Evolutionary conservation across 768 basidiomycete genomes (phyloP).

Genomic region (Pleurotus tuoliensis): DNA sequence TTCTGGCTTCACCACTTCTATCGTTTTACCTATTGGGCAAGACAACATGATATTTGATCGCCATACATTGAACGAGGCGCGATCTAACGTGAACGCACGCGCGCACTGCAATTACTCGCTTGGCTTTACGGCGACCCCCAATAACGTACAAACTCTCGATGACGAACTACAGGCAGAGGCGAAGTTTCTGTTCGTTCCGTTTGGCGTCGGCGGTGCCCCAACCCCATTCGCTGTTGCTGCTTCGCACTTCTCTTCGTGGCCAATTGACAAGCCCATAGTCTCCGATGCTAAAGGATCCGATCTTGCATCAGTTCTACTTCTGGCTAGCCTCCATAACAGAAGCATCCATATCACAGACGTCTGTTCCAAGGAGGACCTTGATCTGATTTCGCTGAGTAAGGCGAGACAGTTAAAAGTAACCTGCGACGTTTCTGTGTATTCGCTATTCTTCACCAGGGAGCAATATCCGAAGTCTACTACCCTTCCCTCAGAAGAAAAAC

Average conservation of each 20-base stretch:
- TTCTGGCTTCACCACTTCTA: constrained; percentile 84
- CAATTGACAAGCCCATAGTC: constrained; percentile 86
- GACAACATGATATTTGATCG: constrained; percentile 63
- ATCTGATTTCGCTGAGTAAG: constrained; percentile 92
- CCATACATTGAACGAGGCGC: constrained; percentile 63
- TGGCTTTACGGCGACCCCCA: constrained; percentile 67
- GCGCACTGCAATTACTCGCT: constrained; percentile 90
- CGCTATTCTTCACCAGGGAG: constrained; percentile 81
- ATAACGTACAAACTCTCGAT: constrained; percentile 59
- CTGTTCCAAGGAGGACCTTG: constrained; percentile 78
- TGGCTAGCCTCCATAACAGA: constrained; percentile 90
- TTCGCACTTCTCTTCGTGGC: constrained; percentile 88
- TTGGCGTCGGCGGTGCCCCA: constrained; percentile 43
- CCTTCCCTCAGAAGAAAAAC: constrained; percentile 74
- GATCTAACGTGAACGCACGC: constrained; percentile 52
- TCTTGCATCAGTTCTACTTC: constrained; percentile 86
- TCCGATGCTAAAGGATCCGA: constrained; percentile 91
- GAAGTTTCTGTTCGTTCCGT: constrained; percentile 85
- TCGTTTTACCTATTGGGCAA: constrained; percentile 72
- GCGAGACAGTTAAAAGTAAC: constrained; percentile 91
- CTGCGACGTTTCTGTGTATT: constrained; percentile 91
- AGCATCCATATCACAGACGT: constrained; percentile 91
- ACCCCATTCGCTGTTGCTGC: constrained; percentile 74
- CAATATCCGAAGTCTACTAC: constrained; percentile 62
- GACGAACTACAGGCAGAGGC: constrained; percentile 78